Base-by-base conservation (phyloP, 441 rosid genomes). In the Pelargonium cotyledonis region DNA sequence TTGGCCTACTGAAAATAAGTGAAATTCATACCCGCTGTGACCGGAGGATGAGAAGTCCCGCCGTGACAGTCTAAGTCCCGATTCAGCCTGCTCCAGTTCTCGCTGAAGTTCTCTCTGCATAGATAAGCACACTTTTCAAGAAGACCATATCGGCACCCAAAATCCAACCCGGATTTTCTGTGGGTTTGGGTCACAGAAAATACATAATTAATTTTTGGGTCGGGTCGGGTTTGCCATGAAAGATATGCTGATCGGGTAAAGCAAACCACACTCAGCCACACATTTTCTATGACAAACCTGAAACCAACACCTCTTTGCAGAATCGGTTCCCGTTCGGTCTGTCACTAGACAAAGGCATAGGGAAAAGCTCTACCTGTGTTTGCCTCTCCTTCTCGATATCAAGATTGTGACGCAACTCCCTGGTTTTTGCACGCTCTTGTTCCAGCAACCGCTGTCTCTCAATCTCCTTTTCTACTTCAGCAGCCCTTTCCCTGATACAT, bases 321-420 rank as follows among this genome's bases (percentile, higher is more conserved):
- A 8, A 6, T 38, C 1, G 41, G 41, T 38, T 38, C 41, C 0
- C 6, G 41, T 38, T 38, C 0, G 41, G 8, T 38, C 35, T 1
- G 35, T 29, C 2, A 29, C 7, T 38, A 38, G 41, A 1, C 8
- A 38, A 38, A 38, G 6, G 6, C 8, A 0, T 38, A 38, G 41
- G 43, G 64, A 70, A 66, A 67, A 47, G 62, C 46, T 51, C 79
- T 79, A 80, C 97, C 89, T 91, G 97, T 63, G 85, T 77, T 77
- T 86, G 97, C 79, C 82, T 82, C 82, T 89, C 97, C 82, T 86
- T 91, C 77, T 91, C 97, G 84, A 89, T 83, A 65, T 91, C 97
- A 79, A 91, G 90, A 72, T 76, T 86, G 79, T 85, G 83, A 18
- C 86, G 86, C 73, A 91, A 81, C 73, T 89, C 97, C 77, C 87